These are phyloP conservation scores for Multifurca ochricompacta DNA, from an alignment of 768 basidiomycete genomes.

Conservation along the genomic window DNA sequence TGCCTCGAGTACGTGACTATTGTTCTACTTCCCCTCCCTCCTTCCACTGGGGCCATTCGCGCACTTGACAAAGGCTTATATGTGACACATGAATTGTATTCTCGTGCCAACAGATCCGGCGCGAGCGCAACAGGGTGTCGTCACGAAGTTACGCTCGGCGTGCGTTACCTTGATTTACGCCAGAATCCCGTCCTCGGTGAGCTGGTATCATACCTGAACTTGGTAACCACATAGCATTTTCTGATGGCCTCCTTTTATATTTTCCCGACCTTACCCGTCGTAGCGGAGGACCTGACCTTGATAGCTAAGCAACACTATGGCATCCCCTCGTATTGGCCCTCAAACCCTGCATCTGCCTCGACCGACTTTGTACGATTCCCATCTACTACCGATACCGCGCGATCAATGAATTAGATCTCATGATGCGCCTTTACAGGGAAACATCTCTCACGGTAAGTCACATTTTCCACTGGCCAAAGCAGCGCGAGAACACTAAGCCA, in stretches of 20 bases:
- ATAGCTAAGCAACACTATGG: slow-evolving; percentile 13
- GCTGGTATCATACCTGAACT: background rate
- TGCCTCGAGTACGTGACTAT: slow-evolving; percentile 65
- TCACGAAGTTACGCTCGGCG: slow-evolving; percentile 4
- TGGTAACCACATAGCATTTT: background rate
- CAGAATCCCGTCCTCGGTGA: slow-evolving; percentile 22
- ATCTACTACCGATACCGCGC: background rate
- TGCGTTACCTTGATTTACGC: slow-evolving; percentile 14
- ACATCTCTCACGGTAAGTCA: slow-evolving; percentile 20
- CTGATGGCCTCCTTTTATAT: background rate
- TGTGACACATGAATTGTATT: too few species aligned
- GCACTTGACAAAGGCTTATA: background rate
- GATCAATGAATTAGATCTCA: too few species aligned
- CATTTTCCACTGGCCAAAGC: background rate
- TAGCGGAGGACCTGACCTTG: slow-evolving; percentile 20
- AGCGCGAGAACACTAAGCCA: background rate
- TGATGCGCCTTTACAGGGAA: slow-evolving; percentile 18
- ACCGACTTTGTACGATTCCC: slow-evolving; percentile 18
- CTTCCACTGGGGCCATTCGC: background rate
- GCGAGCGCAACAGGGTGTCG: slow-evolving; percentile 17
- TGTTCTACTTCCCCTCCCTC: background rate
- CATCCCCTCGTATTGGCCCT: slow-evolving; percentile 9
- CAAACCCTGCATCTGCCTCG: slow-evolving; percentile 9
- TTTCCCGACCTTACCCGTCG: too few species aligned
- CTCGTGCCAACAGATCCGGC: slow-evolving; percentile 1